Conservation (phyloP, 768 basidiomycete genomes). For the Pleurotus tuber-regium region DNA sequence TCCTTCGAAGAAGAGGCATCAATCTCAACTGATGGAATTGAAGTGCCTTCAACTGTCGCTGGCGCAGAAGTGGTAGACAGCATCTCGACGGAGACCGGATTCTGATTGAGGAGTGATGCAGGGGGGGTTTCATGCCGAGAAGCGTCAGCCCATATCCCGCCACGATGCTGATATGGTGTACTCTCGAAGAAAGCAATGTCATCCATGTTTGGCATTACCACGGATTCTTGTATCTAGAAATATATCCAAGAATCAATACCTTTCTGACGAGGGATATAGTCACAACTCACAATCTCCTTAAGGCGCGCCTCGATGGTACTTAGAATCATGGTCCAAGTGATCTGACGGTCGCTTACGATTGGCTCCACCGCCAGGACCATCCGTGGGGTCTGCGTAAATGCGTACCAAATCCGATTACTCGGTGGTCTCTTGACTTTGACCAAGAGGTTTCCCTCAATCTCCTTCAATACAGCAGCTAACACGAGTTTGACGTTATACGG, state of each 20-base stretch:
- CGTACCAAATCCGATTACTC: constrained; percentile 94
- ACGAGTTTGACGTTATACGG: constrained; percentile 88
- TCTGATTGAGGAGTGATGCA: constrained; percentile 16
- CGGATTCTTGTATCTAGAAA: constrained; percentile 82
- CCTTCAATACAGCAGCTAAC: constrained; percentile 83
- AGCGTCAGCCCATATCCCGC: constrained; percentile 89
- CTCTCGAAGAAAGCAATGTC: constrained; percentile 97
- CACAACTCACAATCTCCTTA: constrained; percentile 72
- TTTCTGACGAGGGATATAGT: background rate
- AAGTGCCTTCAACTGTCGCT: constrained; percentile 11
- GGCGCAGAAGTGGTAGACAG: constrained; percentile 37
- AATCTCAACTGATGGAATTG: background rate
- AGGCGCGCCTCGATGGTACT: constrained; percentile 87
- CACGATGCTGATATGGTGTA: constrained; percentile 56
- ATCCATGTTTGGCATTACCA: constrained; percentile 98
- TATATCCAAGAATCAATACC: constrained; percentile 7
- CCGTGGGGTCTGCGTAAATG: constrained; percentile 85
- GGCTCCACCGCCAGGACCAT: constrained; percentile 91
- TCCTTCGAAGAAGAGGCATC: background rate
- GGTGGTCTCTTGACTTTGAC: constrained; percentile 94
- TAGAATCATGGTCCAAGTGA: constrained; percentile 91
- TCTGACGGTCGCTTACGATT: constrained; percentile 90
- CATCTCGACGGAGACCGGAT: constrained; percentile 24
- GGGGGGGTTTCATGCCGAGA: constrained; percentile 37
- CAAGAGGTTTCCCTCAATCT: constrained; percentile 88